Evolutionary conservation across 2,329 filamentous ascomycete genomes (phyloP).

Genomic region (Teratosphaeria nubilosa): DNA sequence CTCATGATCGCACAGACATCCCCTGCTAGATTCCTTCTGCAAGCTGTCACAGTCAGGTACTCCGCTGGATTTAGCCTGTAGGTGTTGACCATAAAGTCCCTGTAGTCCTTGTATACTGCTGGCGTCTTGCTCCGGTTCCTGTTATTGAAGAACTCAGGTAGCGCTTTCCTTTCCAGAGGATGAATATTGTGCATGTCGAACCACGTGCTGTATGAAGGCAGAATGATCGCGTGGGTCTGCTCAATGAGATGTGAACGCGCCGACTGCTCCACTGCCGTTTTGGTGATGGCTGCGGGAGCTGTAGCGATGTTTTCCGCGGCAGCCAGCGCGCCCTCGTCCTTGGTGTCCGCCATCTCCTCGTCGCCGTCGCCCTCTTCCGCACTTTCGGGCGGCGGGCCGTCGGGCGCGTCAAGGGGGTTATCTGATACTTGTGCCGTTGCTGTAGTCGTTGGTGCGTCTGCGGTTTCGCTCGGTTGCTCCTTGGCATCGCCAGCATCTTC

Average conservation of each 20-base stretch:
- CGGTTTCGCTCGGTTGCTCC: slow-evolving; percentile 8
- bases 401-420: slow-evolving; percentile 25
- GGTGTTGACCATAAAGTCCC: slow-evolving; percentile 99
- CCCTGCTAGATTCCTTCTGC: slow-evolving; percentile 84
- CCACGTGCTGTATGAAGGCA: slow-evolving; percentile 97
- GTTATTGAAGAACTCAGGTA: slow-evolving; percentile 98
- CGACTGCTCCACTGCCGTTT: slow-evolving; percentile 71
- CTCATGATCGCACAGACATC: slow-evolving; percentile 99
- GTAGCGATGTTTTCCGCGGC: slow-evolving; percentile 31
- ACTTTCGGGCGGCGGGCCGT: slow-evolving; percentile 48
- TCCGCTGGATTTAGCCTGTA: slow-evolving; percentile 93
- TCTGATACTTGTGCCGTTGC: slow-evolving; percentile 19
- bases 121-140: slow-evolving; percentile 97
- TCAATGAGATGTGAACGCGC: slow-evolving; percentile 86
- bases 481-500: slow-evolving; percentile 19
- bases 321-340: slow-evolving; percentile 25
- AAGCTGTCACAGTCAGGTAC: slow-evolving; percentile 94
- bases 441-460: slow-evolving; percentile 21
- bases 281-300: slow-evolving; percentile 49
- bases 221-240: slow-evolving; percentile 89
- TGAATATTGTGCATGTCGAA: slow-evolving; percentile 96
- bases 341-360: slow-evolving; percentile 51
- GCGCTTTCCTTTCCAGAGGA: slow-evolving; percentile 81
- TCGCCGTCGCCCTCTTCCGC: slow-evolving; percentile 22
- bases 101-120: slow-evolving; percentile 95